Percentiles rank a stretch among this genome's conserved stretches.
These are phyloP conservation scores for Pyricularia sp. DNA, from an alignment of 2,329 filamentous ascomycete genomes.

Conservation along the genomic window DNA sequence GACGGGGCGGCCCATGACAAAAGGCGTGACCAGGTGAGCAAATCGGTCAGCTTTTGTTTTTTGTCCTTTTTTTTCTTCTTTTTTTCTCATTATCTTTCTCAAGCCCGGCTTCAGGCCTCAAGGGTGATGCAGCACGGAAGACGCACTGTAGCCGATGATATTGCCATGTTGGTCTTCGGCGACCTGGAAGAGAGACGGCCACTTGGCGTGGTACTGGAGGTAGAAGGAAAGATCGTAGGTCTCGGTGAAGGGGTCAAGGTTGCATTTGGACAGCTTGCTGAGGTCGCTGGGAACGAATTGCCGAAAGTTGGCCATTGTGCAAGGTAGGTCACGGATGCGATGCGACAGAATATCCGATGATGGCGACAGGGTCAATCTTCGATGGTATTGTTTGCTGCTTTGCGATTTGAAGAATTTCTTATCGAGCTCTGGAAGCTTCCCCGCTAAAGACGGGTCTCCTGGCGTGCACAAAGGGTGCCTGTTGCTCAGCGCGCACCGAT, in stretches of 20 bases:
- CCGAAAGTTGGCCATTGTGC: slow-evolving; percentile 69
- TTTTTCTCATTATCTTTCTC: too few species aligned
- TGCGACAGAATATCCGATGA: not conserved
- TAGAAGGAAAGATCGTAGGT: slow-evolving; percentile 96
- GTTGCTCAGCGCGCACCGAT: too few species aligned
- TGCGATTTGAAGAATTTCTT: not conserved
- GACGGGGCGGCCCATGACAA: slow-evolving; percentile 1
- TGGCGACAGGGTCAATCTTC: not conserved
- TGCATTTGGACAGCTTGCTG: slow-evolving; percentile 85
- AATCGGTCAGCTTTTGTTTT: not conserved
- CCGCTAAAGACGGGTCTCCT: not conserved
- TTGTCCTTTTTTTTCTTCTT: not conserved
- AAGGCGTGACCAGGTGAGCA: not conserved
- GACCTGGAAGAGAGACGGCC: slow-evolving; percentile 90
- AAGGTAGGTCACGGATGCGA: not conserved
- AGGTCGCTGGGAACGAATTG: slow-evolving; percentile 79
- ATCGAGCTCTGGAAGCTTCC: not conserved
- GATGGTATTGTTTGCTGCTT: not conserved
- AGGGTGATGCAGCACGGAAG: not conserved
- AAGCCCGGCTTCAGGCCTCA: not conserved
- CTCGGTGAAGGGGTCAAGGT: slow-evolving; percentile 94
- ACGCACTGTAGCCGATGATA: slow-evolving; percentile 86
- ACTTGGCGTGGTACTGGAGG: slow-evolving; percentile 89
- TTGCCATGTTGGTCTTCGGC: slow-evolving; percentile 80
- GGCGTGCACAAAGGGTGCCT: too few species aligned